Base-by-base conservation (phyloP, 352 stramenopile species). In the Pythium utonaiense region DNA sequence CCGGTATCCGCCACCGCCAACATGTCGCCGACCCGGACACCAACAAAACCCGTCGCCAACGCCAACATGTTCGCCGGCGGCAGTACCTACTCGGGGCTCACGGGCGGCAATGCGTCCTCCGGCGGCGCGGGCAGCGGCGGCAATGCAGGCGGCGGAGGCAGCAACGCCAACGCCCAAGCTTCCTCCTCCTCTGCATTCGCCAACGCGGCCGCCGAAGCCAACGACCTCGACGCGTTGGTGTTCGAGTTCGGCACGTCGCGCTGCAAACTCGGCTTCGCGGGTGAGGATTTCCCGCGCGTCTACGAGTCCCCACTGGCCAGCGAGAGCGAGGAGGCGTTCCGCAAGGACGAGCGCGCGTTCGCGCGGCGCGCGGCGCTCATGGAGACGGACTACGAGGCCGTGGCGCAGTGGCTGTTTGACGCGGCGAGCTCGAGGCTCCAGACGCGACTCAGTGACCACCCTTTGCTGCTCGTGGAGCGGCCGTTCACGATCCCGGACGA, bases 211-310 rank as follows among this genome's bases (percentile, higher is more conserved):
- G 77, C 81, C 0, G 81, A 89, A 57, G 71, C 74, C 36, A 89
- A 93, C 61, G 83, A 95, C 49, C 57, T 92, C 22, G 78, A 91
- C 42, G 85, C 83, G 28, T 68, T 92, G 6, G 82, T 92, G 34
- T 89, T 91, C 56, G 84, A 94, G 52, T 91, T 86, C 53, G 84
- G 84, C 63, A 86, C 79, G 33, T 67, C 78, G 1, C 71, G 70
- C 17, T 90, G 80, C 70, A 91, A 96, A 57, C 75, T 94, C 49
- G 89, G 89, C 28, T 96, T 89, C 66, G 85, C 88, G 1, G 89
- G 89, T 54, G 88, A 96, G 64, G 88, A 96, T 56, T 91, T 88
- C 52, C 88, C 88, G 40, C 85, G 85, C 36, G 78, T 91, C 21
- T 89, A 69, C 53, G 81, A 91, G 61, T 71, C 60, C 24, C 71